These are phyloP conservation scores for Orbilia javanica DNA, from an alignment of 2,329 filamentous ascomycete genomes.

Conservation along the genomic window DNA sequence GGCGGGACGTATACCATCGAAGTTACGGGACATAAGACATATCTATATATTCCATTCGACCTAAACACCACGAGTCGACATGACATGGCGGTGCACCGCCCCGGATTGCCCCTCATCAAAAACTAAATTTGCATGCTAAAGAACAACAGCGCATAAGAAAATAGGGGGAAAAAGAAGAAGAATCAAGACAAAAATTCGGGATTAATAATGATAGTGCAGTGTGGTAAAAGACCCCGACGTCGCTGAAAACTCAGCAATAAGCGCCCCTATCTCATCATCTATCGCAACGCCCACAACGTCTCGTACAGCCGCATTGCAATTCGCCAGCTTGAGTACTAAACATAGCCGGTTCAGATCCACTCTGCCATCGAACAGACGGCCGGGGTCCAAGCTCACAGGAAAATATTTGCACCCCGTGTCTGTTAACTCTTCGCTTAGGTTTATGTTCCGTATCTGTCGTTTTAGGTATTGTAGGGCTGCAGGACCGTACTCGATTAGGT, in stretches of 20 bases:
- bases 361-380: neutral
- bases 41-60: neutral
- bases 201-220: neutral
- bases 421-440: conserved; percentile 8
- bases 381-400: conserved; percentile 10
- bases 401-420: conserved; percentile 26
- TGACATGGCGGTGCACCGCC: neutral
- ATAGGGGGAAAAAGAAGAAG: too few relatives aligned
- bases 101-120: neutral
- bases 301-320: conserved; percentile 16
- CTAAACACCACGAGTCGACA: too few relatives aligned
- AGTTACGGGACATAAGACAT: neutral
- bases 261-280: conserved; percentile 13
- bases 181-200: too few relatives aligned
- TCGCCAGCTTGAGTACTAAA: conserved; percentile 7
- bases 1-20: neutral
- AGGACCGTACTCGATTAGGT: conserved; percentile 18
- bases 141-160: conserved; percentile 14
- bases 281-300: conserved; percentile 13
- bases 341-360: conserved; percentile 6
- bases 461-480: conserved; percentile 20
- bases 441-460: conserved; percentile 24
- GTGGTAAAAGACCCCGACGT: neutral
- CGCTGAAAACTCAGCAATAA: conserved; percentile 15
- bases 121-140: too few relatives aligned